phyloP scores from a whole-genome alignment of 2,329 filamentous ascomycete species.

The Emmonsiellopsis sp. region DNA sequence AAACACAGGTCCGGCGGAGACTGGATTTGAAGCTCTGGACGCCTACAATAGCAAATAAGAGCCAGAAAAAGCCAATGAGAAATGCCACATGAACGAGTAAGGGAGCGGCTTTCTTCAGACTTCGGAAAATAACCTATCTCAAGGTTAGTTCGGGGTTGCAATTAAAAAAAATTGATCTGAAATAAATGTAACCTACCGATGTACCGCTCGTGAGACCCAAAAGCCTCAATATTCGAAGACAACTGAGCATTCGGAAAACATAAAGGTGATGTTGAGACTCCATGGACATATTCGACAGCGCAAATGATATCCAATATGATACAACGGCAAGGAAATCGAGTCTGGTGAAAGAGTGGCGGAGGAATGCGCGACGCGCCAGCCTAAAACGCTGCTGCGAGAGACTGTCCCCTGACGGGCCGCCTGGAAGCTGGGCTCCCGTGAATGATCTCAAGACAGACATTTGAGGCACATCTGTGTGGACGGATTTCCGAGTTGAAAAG shows the following conservation, averaged over 20 bases:
- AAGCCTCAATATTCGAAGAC: constrained; percentile 83
- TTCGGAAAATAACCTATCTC: constrained; percentile 73
- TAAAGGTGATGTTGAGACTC: constrained; percentile 66
- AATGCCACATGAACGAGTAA: constrained; percentile 88
- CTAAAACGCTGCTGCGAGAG: constrained; percentile 73
- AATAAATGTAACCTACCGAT: constrained; percentile 49
- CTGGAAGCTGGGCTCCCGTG: constrained; percentile 59
- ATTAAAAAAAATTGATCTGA: not conserved
- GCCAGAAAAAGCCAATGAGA: constrained; percentile 93
- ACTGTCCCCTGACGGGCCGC: constrained; percentile 49
- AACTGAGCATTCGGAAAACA: constrained; percentile 93
- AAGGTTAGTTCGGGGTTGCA: constrained; percentile 10
- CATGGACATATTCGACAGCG: constrained; percentile 58
- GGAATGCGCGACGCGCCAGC: constrained; percentile 80
- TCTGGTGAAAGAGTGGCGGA: constrained; percentile 91
- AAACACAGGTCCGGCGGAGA: constrained; percentile 66
- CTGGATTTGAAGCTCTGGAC: constrained; percentile 93
- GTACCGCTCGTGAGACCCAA: constrained; percentile 88
- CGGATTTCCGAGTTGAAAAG: constrained; percentile 47
- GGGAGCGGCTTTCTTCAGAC: constrained; percentile 89
- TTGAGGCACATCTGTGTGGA: constrained; percentile 27
- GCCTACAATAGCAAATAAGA: constrained; percentile 91
- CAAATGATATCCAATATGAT: constrained; percentile 89
- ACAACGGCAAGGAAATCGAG: constrained; percentile 89
- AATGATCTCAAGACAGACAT: constrained; percentile 64